Evolutionary conservation across 345 rosid genomes (phyloP), one percentile per base, ranked within the genome.

Genomic region (Zanthoxylum bungeanum): DNA sequence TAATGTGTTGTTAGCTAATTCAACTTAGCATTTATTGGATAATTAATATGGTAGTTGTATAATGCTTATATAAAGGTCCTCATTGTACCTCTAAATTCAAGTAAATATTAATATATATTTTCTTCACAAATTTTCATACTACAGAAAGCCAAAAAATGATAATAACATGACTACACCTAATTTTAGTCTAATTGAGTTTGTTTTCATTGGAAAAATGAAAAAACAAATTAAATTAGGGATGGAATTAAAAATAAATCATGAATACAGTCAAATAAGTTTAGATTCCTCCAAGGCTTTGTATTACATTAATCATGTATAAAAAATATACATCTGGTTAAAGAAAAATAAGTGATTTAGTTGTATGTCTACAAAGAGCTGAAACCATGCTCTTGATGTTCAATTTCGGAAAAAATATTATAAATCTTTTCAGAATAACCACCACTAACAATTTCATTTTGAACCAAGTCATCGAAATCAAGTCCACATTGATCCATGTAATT

Each of bases 351-450:
- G 8, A 60, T 9, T 4, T 21, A 61, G 22, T 36, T 11, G 47
- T 44, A 64, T 3, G 81, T 84, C 92, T 90, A 88, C 21, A 84
- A 44, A 71, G 84, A 72, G 66, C 70, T 28, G 58, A 53, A 71
- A 1, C 19, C 49, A 17, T 70, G 81, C 50, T 82, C 86, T 73
- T 86, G 87, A 31, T 70, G 63, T 3, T 75, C 51, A 4, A 19
- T 44, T 17, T 14, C 19, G 0, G 49, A 44, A 67, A 83, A 40
- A 52, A 80, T 80, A 73, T 69, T 27, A 39, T 4, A 70, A 67
- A 74, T 72, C 68, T 79, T n/a, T n/a, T n/a, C 76, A 72, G 81
- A 67, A 68, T 68, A 72, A 51, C 74, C 84, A 44, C 31, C 31
- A 30, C 6, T 46, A 14, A 68, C 34, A 11, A 30, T 60, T 71